Base-by-base conservation (phyloP, 2,329 filamentous ascomycete species). In the Magnaporthiopsis incrustans region DNA sequence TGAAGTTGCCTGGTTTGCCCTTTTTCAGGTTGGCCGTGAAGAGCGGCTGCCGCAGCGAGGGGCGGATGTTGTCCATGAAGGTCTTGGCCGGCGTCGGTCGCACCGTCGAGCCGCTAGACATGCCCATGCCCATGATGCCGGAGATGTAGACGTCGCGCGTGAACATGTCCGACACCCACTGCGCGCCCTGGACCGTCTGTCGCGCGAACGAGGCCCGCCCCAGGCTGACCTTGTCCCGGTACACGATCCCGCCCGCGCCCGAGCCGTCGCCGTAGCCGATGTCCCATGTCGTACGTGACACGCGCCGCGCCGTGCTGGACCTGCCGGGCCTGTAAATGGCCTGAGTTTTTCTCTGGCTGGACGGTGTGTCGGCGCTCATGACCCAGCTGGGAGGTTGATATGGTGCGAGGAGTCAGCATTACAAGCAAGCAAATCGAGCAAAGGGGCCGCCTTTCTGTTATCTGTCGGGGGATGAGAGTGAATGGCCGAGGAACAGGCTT, bases 121-220 rank as follows among this genome's bases (percentile, higher is more conserved):
- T 80, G 0, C 73, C 78, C 4, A 81, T 70, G 1, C 80, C 80
- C 15, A 82, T 68, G 1, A 82, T 74, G 0, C 79, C 79, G 56
- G 78, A 76, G 2, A 74, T 74, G 18, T 74, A 70, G 4, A 71
- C 67, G 63, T 77, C 71, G 33, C 71, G 67, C 25, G 75, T 73
- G 66, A 82, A 80, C 11, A 73, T 70, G 1, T 68, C 44, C 8
- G 78, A 79, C 53, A 81, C 77, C 44, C 73, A 70, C 11, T 70
- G 68, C 7, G 79, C 79, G 44, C 73, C 71, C 70, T 81, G 78
- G 32, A 82, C 74, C 10, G 78, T 78, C 68, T 82, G 79, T 2
- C 65, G 69, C 56, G 67, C 66, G 4, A 80, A 78, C 0, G 71
- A 74, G 18, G 81, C 71, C 18, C 77, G 75, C 10, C 77, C 78